phyloP scores from a whole-genome alignment of 768 basidiomycete species.

The Hygrophorus russula region DNA sequence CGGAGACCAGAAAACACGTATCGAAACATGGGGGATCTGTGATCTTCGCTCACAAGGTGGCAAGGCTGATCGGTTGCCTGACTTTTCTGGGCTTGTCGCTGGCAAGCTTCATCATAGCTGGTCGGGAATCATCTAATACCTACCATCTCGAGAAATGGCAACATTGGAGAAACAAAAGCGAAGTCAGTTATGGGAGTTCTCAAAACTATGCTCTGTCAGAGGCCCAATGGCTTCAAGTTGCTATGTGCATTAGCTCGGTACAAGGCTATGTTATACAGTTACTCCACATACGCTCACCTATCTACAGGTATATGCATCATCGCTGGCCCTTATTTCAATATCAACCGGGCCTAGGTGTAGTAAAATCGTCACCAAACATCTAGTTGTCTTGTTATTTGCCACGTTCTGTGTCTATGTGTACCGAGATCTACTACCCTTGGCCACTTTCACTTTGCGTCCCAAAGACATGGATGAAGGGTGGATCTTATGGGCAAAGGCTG shows the following conservation, averaged over 20 bases:
- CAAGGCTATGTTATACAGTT: no score
- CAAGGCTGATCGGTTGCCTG: no score
- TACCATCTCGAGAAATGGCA: conserved; percentile 7
- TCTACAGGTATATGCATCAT: conserved; percentile 26
- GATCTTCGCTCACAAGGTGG: no score
- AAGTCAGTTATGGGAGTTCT: conserved; percentile 7
- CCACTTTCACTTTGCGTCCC: conserved; percentile 34
- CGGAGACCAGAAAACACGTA: no score
- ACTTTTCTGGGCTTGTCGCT: no score
- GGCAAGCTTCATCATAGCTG: conserved; percentile 25
- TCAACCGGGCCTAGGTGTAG: conserved; percentile 19
- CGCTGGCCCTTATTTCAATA: conserved; percentile 28
- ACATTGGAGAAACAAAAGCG: conserved; percentile 19
- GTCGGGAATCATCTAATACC: conserved; percentile 8
- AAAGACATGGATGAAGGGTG: conserved; percentile 31
- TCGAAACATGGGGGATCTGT: no score
- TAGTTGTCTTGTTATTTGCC: conserved; percentile 18
- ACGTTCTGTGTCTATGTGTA: conserved; percentile 34
- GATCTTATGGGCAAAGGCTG: conserved; percentile 39
- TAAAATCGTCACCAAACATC: conserved; percentile 14
- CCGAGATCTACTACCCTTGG: conserved; percentile 47
- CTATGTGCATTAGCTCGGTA: conserved; percentile 22
- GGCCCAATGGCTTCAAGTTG: conserved; percentile 20
- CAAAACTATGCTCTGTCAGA: conserved; percentile 9
- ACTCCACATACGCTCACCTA: no score